phyloP scores from a whole-genome alignment of 768 basidiomycete species.

The Leccinellum albellum region DNA sequence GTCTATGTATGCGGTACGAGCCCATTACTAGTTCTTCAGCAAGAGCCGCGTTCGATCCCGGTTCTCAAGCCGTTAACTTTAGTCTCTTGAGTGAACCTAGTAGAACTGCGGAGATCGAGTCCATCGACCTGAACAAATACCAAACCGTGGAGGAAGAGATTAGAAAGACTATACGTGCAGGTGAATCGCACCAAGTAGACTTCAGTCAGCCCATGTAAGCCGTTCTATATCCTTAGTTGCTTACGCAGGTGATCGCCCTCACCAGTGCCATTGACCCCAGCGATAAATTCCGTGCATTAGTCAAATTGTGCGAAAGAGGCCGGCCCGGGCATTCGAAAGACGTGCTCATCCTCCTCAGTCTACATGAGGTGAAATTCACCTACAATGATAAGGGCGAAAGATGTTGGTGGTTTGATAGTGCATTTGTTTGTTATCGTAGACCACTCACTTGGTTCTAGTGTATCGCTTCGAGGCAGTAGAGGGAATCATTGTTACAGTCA shows the following conservation, averaged over 20 bases:
- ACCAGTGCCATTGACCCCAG: constrained; percentile 2
- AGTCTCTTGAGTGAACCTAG: not conserved
- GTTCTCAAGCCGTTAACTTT: not conserved
- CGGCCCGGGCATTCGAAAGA: not conserved
- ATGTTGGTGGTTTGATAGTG: constrained; percentile 4
- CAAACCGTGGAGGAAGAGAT: not conserved
- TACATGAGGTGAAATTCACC: not conserved
- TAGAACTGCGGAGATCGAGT: too few species aligned
- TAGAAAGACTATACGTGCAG: not conserved
- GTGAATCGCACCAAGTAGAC: not conserved
- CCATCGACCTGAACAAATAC: too few species aligned
- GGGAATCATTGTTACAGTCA: constrained; percentile 1
- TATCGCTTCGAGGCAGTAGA: constrained; percentile 5
- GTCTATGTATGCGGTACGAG: not conserved
- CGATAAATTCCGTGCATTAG: not conserved
- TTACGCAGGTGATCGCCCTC: not conserved
- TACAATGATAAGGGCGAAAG: not conserved
- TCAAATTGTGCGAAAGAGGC: not conserved
- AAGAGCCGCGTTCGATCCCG: not conserved
- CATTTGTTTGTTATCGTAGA: not conserved
- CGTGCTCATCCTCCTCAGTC: not conserved
- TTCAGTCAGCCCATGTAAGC: constrained; percentile 9
- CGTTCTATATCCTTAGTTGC: not conserved
- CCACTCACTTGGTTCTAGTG: not conserved
- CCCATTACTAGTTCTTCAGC: not conserved